Evolutionary conservation across 495 filamentous ascomycete genomes (phyloP), one percentile per base, ranked within the genome.

Genomic region (Lasiosphaeria miniovina): DNA sequence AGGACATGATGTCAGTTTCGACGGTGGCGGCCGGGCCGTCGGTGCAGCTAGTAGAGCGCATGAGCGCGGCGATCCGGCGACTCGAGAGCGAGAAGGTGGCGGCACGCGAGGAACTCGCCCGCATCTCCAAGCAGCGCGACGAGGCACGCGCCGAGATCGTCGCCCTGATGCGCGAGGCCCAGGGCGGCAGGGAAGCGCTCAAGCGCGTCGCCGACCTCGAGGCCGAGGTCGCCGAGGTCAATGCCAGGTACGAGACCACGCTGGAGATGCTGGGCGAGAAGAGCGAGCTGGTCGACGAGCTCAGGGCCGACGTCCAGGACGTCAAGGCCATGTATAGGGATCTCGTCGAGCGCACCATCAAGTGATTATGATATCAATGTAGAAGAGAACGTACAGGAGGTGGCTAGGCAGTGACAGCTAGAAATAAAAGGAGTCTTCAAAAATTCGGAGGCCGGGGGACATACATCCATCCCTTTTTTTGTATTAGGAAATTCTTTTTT

Each of bases 231-330:
- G 73, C 73, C 52, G 86, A 86, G 50, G 72, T 90, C 58, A 80
- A 84, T 62, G 75, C 82, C 63, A 78, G 93, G 64, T 96, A 97
- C 69, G 85, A 93, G 72, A 94, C 91, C 1, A 93, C 90, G 49
- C 77, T 98, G 46, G 93, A 97, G 78, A 88, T 98, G 88, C 73
- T 97, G 43, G 94, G 94, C 10, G 94, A 98, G 82, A 96, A 95
- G 85, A 96, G 90, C 68, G 94, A 98, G 80, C 74, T 86, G 69
- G 91, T 96, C 12, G 90, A 96, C 62, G 93, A 98, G 79, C 76
- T 99, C 54, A 82, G 84, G 71, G 87, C 87, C 38, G 94, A 98
- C 80, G 88, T 98, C 55, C 79, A 83, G 53, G 94, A 98, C 80
- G 78, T 98, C 68, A 98, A 98, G 79, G 85, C 87, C 60, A 93